Conservation (phyloP, 495 filamentous ascomycete genomes). For the Bacidia gigantensis region DNA sequence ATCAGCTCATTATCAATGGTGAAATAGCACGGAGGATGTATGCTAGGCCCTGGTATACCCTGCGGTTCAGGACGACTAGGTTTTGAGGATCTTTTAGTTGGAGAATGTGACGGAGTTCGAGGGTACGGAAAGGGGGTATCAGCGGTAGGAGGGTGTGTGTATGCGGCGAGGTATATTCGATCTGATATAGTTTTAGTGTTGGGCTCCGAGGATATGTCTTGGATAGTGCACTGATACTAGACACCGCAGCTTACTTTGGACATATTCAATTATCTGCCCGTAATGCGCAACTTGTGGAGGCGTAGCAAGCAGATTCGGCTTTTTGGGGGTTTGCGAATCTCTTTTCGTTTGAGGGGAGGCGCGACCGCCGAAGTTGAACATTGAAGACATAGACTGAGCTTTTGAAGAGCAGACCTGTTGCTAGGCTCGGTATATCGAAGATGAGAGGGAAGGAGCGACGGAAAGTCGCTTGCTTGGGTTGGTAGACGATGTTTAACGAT, state of each 20-base stretch:
- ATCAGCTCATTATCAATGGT: constrained; percentile 82
- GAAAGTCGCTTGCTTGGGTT: background rate
- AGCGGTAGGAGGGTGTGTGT: constrained; percentile 63
- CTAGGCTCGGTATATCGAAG: background rate
- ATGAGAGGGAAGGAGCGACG: background rate
- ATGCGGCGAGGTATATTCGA: constrained; percentile 87
- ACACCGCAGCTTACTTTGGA: constrained; percentile 42
- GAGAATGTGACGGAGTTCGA: constrained; percentile 44
- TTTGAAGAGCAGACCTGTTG: background rate
- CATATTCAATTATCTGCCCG: constrained; percentile 67
- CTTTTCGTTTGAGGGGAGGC: background rate
- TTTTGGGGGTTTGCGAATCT: background rate
- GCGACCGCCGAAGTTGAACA: constrained; percentile 1
- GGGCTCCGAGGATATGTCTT: background rate
- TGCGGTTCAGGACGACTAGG: constrained; percentile 40
- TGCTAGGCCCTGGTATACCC: constrained; percentile 31
- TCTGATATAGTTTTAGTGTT: constrained; percentile 37
- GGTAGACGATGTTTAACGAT: background rate
- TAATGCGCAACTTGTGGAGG: constrained; percentile 32
- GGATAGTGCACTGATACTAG: no score
- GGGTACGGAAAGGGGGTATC: constrained; percentile 81
- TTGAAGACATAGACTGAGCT: background rate
- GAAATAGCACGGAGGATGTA: constrained; percentile 73
- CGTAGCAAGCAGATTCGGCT: constrained; percentile 8
- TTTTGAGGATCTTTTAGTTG: constrained; percentile 62